These are phyloP conservation scores for Blastomyces emzantsi DNA, from an alignment of 2,329 filamentous ascomycete species.

Conservation along the genomic window DNA sequence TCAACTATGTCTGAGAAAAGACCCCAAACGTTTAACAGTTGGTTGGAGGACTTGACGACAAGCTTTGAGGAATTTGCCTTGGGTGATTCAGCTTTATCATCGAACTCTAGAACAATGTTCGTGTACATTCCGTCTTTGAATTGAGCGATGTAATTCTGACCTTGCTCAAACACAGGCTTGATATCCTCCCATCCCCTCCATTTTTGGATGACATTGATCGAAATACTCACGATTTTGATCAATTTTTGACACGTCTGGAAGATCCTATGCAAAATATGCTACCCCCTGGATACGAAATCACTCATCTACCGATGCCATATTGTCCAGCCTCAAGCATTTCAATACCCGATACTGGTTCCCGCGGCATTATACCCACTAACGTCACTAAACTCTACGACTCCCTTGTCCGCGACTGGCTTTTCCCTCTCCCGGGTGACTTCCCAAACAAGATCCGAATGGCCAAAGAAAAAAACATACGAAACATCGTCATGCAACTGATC, in stretches of 20 bases:
- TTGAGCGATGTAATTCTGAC: conserved; percentile 14
- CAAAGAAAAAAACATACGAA: conserved; percentile 33
- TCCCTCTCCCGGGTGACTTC: conserved; percentile 25
- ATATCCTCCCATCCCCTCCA: conserved; percentile 23
- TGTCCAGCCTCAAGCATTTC: conserved; percentile 11
- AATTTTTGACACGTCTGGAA: conserved; percentile 19
- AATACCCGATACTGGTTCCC: neutral
- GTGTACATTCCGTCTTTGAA: conserved; percentile 9
- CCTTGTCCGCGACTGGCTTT: conserved; percentile 32
- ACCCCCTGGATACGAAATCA: conserved; percentile 13
- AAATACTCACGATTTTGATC: conserved; percentile 24
- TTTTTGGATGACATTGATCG: conserved; percentile 31
- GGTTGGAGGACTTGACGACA: neutral
- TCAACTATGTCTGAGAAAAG: neutral
- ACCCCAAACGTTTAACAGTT: neutral
- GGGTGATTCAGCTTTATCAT: neutral
- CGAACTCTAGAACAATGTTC: conserved; percentile 26
- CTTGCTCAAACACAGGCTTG: conserved; percentile 22
- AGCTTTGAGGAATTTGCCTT: neutral
- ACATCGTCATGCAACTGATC: conserved; percentile 29
- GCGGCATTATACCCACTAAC: conserved; percentile 10
- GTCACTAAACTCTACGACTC: conserved; percentile 28
- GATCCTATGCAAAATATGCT: conserved; percentile 1
- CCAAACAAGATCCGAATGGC: conserved; percentile 30
- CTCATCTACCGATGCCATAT: conserved; percentile 18